Conservation (phyloP, 352 stramenopile genomes). For the Globisporangium okanoganense region DNA sequence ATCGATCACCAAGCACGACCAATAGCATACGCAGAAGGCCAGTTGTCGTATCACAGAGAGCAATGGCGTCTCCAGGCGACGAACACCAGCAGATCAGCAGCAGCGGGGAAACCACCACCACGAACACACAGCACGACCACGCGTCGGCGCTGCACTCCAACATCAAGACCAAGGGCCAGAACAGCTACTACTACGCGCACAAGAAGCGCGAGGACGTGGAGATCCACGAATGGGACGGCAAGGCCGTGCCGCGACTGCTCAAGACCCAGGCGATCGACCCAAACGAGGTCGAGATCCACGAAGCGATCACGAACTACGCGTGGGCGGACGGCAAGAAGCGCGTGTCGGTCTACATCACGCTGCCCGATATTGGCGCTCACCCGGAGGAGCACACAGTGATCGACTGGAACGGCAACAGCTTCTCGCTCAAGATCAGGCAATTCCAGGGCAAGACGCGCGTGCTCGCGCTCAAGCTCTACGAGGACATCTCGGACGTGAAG, state of each 20-base stretch:
- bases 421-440: constrained; percentile 59
- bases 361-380: constrained; percentile 58
- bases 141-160: constrained; percentile 73
- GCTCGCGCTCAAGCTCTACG: constrained; percentile 71
- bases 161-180: constrained; percentile 78
- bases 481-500: constrained; percentile 77
- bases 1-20: not conserved
- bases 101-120: not conserved
- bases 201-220: constrained; percentile 78
- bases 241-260: constrained; percentile 68
- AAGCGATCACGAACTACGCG: constrained; percentile 74
- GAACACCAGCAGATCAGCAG: constrained; percentile 4
- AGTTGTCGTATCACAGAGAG: not conserved
- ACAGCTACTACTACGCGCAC: constrained; percentile 89
- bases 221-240: constrained; percentile 81
- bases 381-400: constrained; percentile 59
- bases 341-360: constrained; percentile 73
- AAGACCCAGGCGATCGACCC: constrained; percentile 40
- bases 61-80: constrained; percentile 4
- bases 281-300: constrained; percentile 31
- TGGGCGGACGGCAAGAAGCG: constrained; percentile 81
- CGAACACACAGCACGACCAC: not conserved
- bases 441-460: constrained; percentile 71
- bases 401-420: constrained; percentile 56
- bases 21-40: too few species aligned